phyloP scores from a whole-genome alignment of 495 filamentous ascomycete genomes.

The Penicillium salamii region DNA sequence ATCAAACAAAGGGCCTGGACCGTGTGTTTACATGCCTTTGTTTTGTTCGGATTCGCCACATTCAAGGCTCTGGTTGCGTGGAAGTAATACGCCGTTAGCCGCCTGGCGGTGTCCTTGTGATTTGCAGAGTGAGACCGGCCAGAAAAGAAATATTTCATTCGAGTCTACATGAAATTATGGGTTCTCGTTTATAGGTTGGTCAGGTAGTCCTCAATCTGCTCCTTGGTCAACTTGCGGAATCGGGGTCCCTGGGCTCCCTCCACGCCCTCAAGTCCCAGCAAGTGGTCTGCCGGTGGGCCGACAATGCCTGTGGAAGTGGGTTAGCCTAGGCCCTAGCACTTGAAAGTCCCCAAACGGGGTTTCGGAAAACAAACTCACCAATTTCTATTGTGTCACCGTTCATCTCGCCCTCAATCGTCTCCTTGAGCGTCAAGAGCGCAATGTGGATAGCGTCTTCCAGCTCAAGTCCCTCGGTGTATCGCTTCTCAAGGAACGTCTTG shows the following conservation, averaged over 20 bases:
- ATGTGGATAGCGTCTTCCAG: constrained; percentile 99
- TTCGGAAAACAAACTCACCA: constrained; percentile 52
- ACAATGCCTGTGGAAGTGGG: constrained; percentile 68
- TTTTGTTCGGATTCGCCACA: neutral
- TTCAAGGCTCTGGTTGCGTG: neutral
- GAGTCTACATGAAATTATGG: constrained; percentile 16
- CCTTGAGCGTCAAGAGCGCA: constrained; percentile 94
- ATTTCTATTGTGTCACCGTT: constrained; percentile 99
- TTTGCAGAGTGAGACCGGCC: constrained; percentile 20
- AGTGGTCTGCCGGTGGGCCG: constrained; percentile 86
- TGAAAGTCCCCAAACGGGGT: neutral
- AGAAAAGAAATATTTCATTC: constrained; percentile 19
- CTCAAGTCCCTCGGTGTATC: constrained; percentile 95
- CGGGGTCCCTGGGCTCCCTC: constrained; percentile 85
- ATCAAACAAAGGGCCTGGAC: neutral
- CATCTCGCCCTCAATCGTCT: constrained; percentile 99
- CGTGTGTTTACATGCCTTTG: neutral
- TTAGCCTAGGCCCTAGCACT: neutral
- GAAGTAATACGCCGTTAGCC: neutral
- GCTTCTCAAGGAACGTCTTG: constrained; percentile 98
- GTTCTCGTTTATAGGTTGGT: constrained; percentile 71
- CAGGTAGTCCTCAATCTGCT: constrained; percentile 98
- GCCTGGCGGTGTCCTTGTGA: constrained; percentile 7
- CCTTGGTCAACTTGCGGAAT: constrained; percentile 93
- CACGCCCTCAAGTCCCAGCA: constrained; percentile 90